Evolutionary conservation across 2,329 filamentous ascomycete genomes (phyloP).

Genomic region (Aspergillus quadricinctus): DNA sequence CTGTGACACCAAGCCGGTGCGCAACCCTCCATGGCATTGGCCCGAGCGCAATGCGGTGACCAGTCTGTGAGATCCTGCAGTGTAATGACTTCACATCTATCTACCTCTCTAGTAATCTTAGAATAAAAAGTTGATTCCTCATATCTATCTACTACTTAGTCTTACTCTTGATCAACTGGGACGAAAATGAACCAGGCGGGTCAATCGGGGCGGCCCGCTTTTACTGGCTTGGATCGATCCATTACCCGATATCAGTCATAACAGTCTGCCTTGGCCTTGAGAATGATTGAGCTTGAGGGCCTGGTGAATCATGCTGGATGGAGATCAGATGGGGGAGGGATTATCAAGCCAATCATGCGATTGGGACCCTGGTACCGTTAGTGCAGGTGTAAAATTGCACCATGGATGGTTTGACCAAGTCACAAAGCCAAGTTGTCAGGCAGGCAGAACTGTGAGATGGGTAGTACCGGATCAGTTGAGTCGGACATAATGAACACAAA

Average conservation of each 20-base stretch:
- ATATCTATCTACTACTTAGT: background rate
- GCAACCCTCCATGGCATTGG: background rate
- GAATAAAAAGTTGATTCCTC: background rate
- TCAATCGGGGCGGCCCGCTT: background rate
- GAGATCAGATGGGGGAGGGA: background rate
- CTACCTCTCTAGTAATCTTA: background rate
- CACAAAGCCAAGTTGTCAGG: background rate
- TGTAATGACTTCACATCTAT: background rate
- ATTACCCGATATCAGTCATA: background rate
- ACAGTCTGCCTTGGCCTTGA: too few species aligned
- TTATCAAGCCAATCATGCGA: background rate
- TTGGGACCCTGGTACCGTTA: background rate
- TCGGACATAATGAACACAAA: background rate
- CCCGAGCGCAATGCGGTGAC: background rate
- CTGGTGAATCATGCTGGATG: background rate
- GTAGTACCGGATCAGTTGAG: background rate
- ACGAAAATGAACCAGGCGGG: background rate
- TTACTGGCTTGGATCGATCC: background rate
- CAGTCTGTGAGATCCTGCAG: background rate
- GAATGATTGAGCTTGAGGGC: background rate
- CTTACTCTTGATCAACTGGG: background rate
- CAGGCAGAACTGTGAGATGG: background rate
- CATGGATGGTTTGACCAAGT: background rate
- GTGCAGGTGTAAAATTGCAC: background rate
- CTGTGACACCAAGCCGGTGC: background rate